phyloP scores from a whole-genome alignment of 129 eudicot species.

The Pseudognaphalium luteoalbum region DNA sequence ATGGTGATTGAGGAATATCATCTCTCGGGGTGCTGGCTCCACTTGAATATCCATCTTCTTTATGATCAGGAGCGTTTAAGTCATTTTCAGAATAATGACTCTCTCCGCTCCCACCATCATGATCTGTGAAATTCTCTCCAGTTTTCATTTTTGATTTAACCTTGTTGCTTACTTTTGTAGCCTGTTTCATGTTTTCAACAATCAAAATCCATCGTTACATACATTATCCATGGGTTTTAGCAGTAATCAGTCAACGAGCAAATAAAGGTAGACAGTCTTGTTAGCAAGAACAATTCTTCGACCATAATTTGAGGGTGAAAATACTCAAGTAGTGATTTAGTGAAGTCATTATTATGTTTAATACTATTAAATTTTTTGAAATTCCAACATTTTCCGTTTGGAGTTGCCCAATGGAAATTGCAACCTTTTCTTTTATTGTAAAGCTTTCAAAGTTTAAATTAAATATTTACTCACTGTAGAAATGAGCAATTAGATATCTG shows the following conservation, averaged over 20 bases:
- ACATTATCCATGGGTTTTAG: not conserved
- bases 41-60: constrained; percentile 84
- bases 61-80: constrained; percentile 49
- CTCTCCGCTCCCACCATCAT: constrained; percentile 76
- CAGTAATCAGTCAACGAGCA: constrained; percentile 6
- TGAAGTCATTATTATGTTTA: not conserved
- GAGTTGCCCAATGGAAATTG: not conserved
- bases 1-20: constrained; percentile 48
- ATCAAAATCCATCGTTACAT: constrained; percentile 30
- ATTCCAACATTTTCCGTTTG: not conserved
- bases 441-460: not conserved
- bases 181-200: constrained; percentile 48
- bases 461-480: not conserved
- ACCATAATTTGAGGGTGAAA: not conserved
- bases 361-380: not conserved
- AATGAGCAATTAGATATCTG: not conserved
- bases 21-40: constrained; percentile 96
- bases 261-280: not conserved
- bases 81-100: constrained; percentile 60
- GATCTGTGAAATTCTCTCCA: constrained; percentile 42
- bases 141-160: constrained; percentile 79
- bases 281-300: not conserved
- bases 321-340: not conserved
- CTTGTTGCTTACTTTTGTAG: constrained; percentile 86
- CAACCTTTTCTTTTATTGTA: not conserved